Evolutionary conservation across 805 yeast genomes (phyloP).

Genomic region (Yarrowia sp.): DNA sequence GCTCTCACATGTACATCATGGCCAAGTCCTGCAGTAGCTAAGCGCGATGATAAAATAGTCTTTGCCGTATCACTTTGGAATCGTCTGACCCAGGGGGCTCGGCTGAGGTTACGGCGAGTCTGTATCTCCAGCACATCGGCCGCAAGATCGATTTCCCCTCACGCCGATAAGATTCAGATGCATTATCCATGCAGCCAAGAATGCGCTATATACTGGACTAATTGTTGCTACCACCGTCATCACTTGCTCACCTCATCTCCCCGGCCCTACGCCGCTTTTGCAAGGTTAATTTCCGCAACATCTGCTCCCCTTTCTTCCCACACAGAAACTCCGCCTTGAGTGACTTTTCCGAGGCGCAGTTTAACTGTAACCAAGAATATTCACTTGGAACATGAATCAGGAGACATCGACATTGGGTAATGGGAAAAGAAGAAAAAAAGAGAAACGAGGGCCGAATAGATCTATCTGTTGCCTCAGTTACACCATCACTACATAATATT

Average conservation of each 20-base stretch:
- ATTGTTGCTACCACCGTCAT: not conserved
- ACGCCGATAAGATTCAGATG: too few relatives aligned
- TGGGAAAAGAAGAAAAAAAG: not conserved
- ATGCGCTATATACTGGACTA: not conserved
- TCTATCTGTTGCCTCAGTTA: too few relatives aligned
- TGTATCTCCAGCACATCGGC: too few relatives aligned
- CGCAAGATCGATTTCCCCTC: too few relatives aligned
- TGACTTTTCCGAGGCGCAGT: slow-evolving; percentile 24
- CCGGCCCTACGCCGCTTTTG: not conserved
- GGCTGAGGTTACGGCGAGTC: too few relatives aligned
- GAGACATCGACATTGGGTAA: too few relatives aligned
- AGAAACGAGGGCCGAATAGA: too few relatives aligned
- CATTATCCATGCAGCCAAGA: not conserved
- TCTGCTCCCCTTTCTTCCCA: not conserved
- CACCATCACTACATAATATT: too few relatives aligned
- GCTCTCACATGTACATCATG: slow-evolving; percentile 4
- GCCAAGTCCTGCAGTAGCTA: not conserved
- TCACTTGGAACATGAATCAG: not conserved
- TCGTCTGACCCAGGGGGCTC: not conserved
- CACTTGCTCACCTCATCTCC: not conserved
- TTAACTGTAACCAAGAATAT: not conserved
- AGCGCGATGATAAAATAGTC: not conserved
- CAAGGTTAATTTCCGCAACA: not conserved
- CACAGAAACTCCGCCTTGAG: slow-evolving; percentile 6
- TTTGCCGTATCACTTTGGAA: not conserved